A percentile compares a stretch with the other conserved stretches of the same genome.
phyloP scores from a whole-genome alignment of 495 filamentous ascomycete genomes.

The Penicillium canescens region DNA sequence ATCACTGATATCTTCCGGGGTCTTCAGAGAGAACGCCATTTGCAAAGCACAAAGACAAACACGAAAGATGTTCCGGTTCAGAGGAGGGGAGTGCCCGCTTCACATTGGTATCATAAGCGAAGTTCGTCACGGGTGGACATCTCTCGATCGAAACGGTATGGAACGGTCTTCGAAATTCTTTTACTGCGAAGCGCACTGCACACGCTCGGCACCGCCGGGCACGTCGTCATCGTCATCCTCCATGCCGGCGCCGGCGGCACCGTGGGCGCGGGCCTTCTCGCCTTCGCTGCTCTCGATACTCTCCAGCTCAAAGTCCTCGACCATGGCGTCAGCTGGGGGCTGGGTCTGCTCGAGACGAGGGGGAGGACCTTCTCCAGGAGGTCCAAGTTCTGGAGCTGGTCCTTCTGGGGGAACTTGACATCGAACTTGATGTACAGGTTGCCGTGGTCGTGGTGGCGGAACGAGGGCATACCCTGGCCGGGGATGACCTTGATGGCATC shows the following conservation, averaged over 20 bases:
- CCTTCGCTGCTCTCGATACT: slow-evolving; percentile 69
- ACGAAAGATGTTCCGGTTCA: slow-evolving; percentile 13
- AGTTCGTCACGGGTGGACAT: slow-evolving; percentile 32
- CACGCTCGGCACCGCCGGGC: slow-evolving; percentile 81
- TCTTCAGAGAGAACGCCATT: slow-evolving; percentile 43
- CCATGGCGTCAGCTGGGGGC: slow-evolving; percentile 80
- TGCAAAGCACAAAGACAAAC: slow-evolving; percentile 38
- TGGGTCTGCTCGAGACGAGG: slow-evolving; percentile 58
- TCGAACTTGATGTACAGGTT: slow-evolving; percentile 98
- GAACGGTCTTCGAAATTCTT: slow-evolving; percentile 15
- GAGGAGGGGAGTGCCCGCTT: slow-evolving; percentile 19
- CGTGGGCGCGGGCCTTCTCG: slow-evolving; percentile 71
- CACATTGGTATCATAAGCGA: slow-evolving; percentile 49
- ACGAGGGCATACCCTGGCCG: slow-evolving; percentile 97
- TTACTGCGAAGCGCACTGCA: slow-evolving; percentile 99
- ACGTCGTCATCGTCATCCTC: slow-evolving; percentile 81
- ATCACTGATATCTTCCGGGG: slow-evolving; percentile 30
- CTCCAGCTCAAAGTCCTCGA: slow-evolving; percentile 81
- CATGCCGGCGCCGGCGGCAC: slow-evolving; percentile 61
- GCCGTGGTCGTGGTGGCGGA: slow-evolving; percentile 91
- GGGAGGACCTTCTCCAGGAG: slow-evolving; percentile 77
- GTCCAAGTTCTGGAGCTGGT: slow-evolving; percentile 52
- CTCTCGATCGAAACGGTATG: slow-evolving; percentile 12
- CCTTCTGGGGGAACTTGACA: slow-evolving; percentile 85
- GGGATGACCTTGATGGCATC: slow-evolving; percentile 91